Evolutionary conservation across 208 protist species (phyloP), one percentile per base, ranked within the genome.

Genomic region (Wallacemonas sp.): DNA sequence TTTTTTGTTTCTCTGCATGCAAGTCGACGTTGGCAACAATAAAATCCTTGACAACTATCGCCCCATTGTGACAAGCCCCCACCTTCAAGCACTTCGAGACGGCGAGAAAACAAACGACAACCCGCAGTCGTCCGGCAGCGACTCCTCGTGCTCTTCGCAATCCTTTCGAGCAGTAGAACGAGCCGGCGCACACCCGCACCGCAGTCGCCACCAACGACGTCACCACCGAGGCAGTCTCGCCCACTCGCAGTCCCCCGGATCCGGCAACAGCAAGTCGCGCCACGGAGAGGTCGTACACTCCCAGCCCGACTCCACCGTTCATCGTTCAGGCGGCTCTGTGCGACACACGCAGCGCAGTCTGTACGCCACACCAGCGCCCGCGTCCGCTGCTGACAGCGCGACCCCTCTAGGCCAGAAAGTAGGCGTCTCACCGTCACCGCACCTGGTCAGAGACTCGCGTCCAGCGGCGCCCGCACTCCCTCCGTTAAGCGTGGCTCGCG

Each of bases 1-100:
- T 17, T 53, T 42, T 66, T 38, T 19, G 30, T 27, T 41, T 9
- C 27, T 3, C 33, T 72, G 17, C 54, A 83, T 83, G 77, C 71
- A 83, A 69, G 66, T 87, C 5, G 81, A 83, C 55, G 74, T 83
- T 48, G 81, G 76, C 36, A 87, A 79, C 50, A 72, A 81, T 60
- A 69, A 66, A 59, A 82, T 80, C 38, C 58, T 46, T 38, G 66
- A 73, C 52, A 78, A 52, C 24, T 78, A 71, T 45, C 57, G 39
- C 63, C 70, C 65, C 67, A 71, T 80, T 36, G 50, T 81, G 33
- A 46, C 59, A 3, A 80, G 71, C 55, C 63, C 29, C 6, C 67
- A 70, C 27, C 45, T 76, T 5, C 60, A 68, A 37, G 50, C 50
- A 21, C 50, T 57, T 57, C 50, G 38, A 26, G 1, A 27, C 1